Evolutionary conservation across 2,329 filamentous ascomycete species (phyloP).

Genomic region (Samsoniella hepiali): DNA sequence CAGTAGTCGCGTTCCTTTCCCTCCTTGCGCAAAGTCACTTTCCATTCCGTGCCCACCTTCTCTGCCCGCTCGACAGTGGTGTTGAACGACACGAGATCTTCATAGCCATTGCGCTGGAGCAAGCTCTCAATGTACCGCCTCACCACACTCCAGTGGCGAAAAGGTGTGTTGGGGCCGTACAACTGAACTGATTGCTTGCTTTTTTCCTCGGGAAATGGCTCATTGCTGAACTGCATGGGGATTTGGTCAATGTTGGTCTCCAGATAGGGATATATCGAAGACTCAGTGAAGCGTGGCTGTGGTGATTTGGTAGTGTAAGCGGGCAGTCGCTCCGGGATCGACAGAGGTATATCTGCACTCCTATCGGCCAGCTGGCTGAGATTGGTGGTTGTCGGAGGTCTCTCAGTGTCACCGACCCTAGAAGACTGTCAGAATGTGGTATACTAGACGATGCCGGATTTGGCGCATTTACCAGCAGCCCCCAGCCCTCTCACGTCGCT

Average conservation of each 20-base stretch:
- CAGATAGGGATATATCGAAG: slow-evolving; percentile 59
- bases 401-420: no score
- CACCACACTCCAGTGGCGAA: slow-evolving; percentile 58
- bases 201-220: slow-evolving; percentile 44
- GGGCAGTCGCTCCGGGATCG: slow-evolving; percentile 47
- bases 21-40: slow-evolving; percentile 43
- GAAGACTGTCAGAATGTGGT: no score
- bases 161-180: slow-evolving; percentile 58
- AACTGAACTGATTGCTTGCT: slow-evolving; percentile 30
- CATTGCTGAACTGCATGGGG: slow-evolving; percentile 59
- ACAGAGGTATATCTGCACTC: slow-evolving; percentile 45
- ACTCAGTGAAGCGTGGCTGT: slow-evolving; percentile 52
- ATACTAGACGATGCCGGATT: no score
- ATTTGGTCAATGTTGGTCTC: slow-evolving; percentile 61
- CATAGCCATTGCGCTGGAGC: slow-evolving; percentile 50
- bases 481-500: no score
- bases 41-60: slow-evolving; percentile 50
- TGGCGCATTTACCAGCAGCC: no score
- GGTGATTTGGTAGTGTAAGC: slow-evolving; percentile 39
- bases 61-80: slow-evolving; percentile 61
- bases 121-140: slow-evolving; percentile 52
- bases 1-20: slow-evolving; percentile 49
- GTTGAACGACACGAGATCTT: slow-evolving; percentile 49
- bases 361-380: no score
- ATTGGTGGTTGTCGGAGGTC: no score